Base-by-base conservation (phyloP, 306 rosid species). In the Citrullus mucosospermus region DNA sequence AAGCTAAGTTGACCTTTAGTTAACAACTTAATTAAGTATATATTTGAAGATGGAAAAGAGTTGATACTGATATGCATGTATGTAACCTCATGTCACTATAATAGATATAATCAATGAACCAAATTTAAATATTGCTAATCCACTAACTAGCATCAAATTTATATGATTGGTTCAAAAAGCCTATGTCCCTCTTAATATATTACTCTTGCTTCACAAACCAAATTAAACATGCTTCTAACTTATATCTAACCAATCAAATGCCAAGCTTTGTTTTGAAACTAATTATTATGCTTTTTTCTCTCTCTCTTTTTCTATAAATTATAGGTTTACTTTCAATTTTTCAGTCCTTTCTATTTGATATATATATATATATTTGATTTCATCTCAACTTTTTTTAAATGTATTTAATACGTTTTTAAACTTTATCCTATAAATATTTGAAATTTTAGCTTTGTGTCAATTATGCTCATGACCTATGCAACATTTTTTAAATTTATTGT, bases 1-100 rank as follows among this genome's bases (percentile, higher is more conserved):
- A 72, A 72, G 77, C 77, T 72, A 72, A 50, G 77, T 72, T 72
- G 77, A 72, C 77, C 41, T 72, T 72, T 72, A 72, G 22, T 50
- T 72, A 71, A 50, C 60, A 72, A 72, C 60, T 48, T 72, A 48
- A 72, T 72, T 48, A 71, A 25, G 11, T 48, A 71, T 13, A 48
- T 25, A 4, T 71, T 72, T 48, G 20, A 25, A 20, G 60, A 48
- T 72, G n/a, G 39, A 46, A 20, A 44, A 14, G 54, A 68, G 75
- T 39, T 41, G 57, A n/a, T 20, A 43, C 8, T 36, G 34, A 17
- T 18, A 20, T 18, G 9, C 15, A 48, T 71, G n/a, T 2, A 53
- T 53, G 9, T 39, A 68, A 68, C 16, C 75, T 39, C 46, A 22
- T 28, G 77, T 46, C n/a, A 71, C 39, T 66, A 66, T 66, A 66